phyloP scores from a whole-genome alignment of 2,329 filamentous ascomycete genomes.

The Pyricularia sp. region DNA sequence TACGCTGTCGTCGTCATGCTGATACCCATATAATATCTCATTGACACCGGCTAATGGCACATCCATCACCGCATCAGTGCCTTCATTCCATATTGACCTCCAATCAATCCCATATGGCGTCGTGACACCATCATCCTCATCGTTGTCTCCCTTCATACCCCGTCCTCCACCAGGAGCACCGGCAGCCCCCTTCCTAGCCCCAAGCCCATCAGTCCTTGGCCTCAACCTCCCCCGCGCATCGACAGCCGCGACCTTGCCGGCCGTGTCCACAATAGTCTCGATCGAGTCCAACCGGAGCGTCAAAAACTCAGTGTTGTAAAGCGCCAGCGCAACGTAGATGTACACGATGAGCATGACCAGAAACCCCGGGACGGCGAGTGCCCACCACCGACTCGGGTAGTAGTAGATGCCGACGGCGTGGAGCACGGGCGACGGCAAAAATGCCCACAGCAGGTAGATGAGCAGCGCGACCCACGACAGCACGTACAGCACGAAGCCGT shows the following conservation, averaged over 20 bases:
- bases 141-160: slow-evolving; percentile 19
- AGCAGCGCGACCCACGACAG: slow-evolving; percentile 73
- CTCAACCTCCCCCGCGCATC: slow-evolving; percentile 51
- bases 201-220: slow-evolving; percentile 22
- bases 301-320: slow-evolving; percentile 80
- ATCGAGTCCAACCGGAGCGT: slow-evolving; percentile 68
- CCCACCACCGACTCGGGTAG: slow-evolving; percentile 98
- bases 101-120: slow-evolving; percentile 41
- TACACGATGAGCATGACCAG: slow-evolving; percentile 80
- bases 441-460: slow-evolving; percentile 67
- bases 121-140: slow-evolving; percentile 11
- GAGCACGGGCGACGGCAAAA: slow-evolving; percentile 80
- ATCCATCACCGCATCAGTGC: slow-evolving; percentile 96
- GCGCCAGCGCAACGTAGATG: slow-evolving; percentile 84
- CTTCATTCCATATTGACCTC: slow-evolving; percentile 75
- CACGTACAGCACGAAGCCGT: slow-evolving; percentile 93
- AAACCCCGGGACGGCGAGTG: slow-evolving; percentile 79
- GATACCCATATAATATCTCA: slow-evolving; percentile 72
- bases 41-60: slow-evolving; percentile 90
- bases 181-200: slow-evolving; percentile 22
- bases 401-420: slow-evolving; percentile 91
- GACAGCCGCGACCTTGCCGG: slow-evolving; percentile 71
- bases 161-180: slow-evolving; percentile 14
- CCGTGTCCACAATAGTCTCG: slow-evolving; percentile 86
- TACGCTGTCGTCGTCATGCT: slow-evolving; percentile 7